Conservation (phyloP, 495 filamentous ascomycete genomes). For the Bacidia rubella region DNA sequence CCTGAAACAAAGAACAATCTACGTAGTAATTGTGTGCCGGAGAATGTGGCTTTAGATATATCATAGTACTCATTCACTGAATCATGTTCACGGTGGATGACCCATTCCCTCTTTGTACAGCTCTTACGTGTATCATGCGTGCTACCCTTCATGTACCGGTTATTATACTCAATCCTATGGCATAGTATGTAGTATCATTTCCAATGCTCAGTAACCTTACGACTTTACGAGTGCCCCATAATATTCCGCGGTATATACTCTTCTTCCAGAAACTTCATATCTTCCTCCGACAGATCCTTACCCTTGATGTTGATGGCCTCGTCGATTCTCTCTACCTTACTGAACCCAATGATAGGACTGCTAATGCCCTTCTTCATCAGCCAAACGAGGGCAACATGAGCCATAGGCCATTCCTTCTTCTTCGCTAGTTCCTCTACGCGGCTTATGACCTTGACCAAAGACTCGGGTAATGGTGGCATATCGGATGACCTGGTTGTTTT, state of each 20-base stretch:
- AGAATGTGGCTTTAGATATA: no score
- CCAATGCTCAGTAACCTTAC: no score
- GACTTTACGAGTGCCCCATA: conserved; percentile 10
- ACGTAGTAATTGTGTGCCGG: no score
- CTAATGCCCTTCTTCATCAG: conserved; percentile 35
- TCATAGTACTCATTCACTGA: no score
- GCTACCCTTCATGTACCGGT: no score
- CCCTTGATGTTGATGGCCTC: conserved; percentile 40
- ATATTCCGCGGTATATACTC: conserved; percentile 42
- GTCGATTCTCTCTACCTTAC: conserved; percentile 43
- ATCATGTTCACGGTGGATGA: no score
- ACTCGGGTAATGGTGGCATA: conserved; percentile 8
- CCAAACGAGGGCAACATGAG: conserved; percentile 47
- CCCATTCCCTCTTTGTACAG: no score
- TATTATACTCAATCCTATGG: no score
- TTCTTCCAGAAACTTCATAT: conserved; percentile 53
- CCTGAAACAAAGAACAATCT: no score
- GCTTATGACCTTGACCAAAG: conserved; percentile 35
- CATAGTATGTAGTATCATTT: no score
- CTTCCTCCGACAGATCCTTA: conserved; percentile 44
- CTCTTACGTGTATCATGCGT: no score
- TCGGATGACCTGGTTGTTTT: conserved; percentile 10
- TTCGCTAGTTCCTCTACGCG: conserved; percentile 42
- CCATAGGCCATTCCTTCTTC: conserved; percentile 38
- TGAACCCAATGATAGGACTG: conserved; percentile 54